Percentiles rank a stretch among this genome's conserved stretches.
Evolutionary conservation across 2,329 filamentous ascomycete genomes (phyloP).

Genomic region (Fusarium setosum): DNA sequence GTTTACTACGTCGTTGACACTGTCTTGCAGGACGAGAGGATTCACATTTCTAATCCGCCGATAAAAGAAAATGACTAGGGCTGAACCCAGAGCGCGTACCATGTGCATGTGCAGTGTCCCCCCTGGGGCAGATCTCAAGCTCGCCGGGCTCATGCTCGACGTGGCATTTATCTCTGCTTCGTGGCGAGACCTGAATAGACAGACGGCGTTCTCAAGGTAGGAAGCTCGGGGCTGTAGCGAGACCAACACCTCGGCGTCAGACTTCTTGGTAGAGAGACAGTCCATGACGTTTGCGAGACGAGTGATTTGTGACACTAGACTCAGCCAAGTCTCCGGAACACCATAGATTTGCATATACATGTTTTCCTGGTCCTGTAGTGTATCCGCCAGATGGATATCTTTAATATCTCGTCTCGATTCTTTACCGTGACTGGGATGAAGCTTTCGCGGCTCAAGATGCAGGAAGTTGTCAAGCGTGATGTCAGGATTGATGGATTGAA

Average conservation of each 20-base stretch:
- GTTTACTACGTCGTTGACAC: conserved; percentile 31
- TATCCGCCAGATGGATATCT: conserved; percentile 33
- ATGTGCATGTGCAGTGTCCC: conserved; percentile 38
- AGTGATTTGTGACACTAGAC: conserved; percentile 36
- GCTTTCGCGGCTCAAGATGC: conserved; percentile 31
- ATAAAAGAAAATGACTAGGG: conserved; percentile 36
- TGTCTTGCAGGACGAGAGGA: conserved; percentile 30
- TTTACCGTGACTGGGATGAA: conserved; percentile 5
- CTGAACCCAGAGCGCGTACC: conserved; percentile 33
- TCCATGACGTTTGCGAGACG: conserved; percentile 35
- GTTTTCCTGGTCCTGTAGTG: conserved; percentile 29
- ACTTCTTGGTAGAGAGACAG: conserved; percentile 6
- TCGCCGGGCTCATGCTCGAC: conserved; percentile 7
- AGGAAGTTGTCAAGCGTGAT: conserved; percentile 36
- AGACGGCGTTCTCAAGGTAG: conserved; percentile 36
- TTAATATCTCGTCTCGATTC: conserved; percentile 26
- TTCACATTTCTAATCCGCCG: conserved; percentile 36
- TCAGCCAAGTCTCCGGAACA: conserved; percentile 37
- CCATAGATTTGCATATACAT: conserved; percentile 42
- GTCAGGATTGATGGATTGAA: conserved; percentile 23
- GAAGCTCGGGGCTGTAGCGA: conserved; percentile 25
- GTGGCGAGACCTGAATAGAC: conserved; percentile 29
- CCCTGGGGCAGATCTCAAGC: neutral
- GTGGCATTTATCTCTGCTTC: neutral
- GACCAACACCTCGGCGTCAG: conserved; percentile 24